Base-by-base conservation (phyloP, 176 grass and related monocot genomes). In the Guadua angustifolia region DNA sequence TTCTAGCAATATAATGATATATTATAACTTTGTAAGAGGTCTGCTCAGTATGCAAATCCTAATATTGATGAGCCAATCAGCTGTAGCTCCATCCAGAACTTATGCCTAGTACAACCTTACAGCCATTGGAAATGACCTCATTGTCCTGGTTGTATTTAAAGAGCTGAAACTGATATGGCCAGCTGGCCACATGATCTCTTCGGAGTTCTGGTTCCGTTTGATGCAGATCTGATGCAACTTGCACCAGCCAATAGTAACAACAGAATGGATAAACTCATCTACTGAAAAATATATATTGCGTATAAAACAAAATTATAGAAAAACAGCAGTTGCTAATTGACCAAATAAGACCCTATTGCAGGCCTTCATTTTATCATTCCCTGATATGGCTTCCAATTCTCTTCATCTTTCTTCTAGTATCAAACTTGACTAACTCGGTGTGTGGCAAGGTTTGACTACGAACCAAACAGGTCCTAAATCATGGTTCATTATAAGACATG, bases 71-170 rank as follows among this genome's bases (percentile, higher is more conserved):
- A 74, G 17, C 16, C 71, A 74, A 73, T 53, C 16, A 4, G 29
- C 9, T 74, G 47, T 55, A 74, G 50, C 22, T 73, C 45, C 17
- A 73, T 73, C 45, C 71, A 74, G 71, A 53, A 74, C 18, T 33
- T 26, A 26, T 32, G 26, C 9, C 50, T 74, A 74, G 29, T 17
- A 52, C 29, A 53, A 74, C 24, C 17, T 55, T 21, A 74, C 49
- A 38, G 33, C 59, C 42, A 47, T 17, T 14, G 3, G 59, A 79
- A 79, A 79, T 50, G 17, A 21, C 24, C 42, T 21, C 16, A 19
- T 79, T 44, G 60, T 22, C 18, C 45, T 51, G 1, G 61, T 32
- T 51, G 61, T 44, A 38, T 66, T 65, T 51, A 51, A 66, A 51
- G 45, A 22, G 11, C 62, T 79, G 43, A 66, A 78, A 51, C 64